Evolutionary conservation across 1,284 basidiomycete species (phyloP).

Genomic region (Tausonia pullulans): DNA sequence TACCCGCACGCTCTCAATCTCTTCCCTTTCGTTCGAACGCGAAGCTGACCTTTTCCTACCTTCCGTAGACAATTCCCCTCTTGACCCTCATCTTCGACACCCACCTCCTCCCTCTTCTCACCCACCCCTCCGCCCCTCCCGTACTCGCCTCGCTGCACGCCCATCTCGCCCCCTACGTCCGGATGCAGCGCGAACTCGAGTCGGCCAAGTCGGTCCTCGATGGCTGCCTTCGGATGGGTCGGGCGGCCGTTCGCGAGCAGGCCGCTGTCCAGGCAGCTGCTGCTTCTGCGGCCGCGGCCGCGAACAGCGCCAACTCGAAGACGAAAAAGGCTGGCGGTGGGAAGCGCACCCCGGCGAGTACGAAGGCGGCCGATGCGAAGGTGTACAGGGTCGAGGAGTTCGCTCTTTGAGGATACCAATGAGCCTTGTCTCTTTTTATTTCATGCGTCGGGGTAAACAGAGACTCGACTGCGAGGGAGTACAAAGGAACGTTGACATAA

Average conservation of each 20-base stretch:
- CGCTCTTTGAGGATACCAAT: background rate
- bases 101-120: constrained; percentile 10
- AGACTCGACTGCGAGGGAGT: no score
- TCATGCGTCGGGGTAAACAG: no score
- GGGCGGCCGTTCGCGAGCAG: background rate
- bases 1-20: background rate
- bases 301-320: background rate
- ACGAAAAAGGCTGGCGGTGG: background rate
- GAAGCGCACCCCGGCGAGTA: background rate
- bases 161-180: constrained; percentile 1
- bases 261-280: background rate
- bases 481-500: no score
- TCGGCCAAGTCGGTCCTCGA: constrained; percentile 6
- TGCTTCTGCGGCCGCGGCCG: no score
- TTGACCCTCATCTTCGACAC: constrained; percentile 10
- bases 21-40: background rate
- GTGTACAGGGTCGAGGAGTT: constrained; percentile 9
- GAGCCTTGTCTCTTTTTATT: no score
- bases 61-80: constrained; percentile 3
- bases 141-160: constrained; percentile 1
- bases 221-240: constrained; percentile 3
- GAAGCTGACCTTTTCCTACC: background rate
- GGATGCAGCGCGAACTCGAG: constrained; percentile 9
- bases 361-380: background rate
- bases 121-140: constrained; percentile 2